Percentiles rank a stretch among this genome's conserved stretches.
These are phyloP conservation scores for Ceratobasidium sp. DNA, from an alignment of 1,284 basidiomycete species.

Conservation along the genomic window DNA sequence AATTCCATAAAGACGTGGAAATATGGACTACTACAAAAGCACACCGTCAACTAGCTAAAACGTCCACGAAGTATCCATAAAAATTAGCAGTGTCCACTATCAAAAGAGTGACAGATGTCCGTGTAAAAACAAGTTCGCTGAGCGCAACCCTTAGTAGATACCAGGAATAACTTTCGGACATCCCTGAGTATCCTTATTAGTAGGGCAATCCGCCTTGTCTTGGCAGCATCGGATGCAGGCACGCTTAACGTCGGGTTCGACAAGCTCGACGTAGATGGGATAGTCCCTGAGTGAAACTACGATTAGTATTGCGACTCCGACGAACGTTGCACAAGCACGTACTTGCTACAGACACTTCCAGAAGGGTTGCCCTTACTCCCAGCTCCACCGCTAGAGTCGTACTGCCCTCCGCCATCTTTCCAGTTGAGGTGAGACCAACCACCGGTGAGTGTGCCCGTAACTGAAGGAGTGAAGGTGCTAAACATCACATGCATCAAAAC, in stretches of 20 bases:
- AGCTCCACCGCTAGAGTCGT: constrained; percentile 18
- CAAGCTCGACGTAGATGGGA: constrained; percentile 53
- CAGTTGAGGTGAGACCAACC: constrained; percentile 46
- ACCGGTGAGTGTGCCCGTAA: constrained; percentile 37
- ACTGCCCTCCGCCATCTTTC: constrained; percentile 49
- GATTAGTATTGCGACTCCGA: neutral
- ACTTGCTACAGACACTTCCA: constrained; percentile 51
- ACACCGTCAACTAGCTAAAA: too few relatives aligned
- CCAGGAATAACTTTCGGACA: constrained; percentile 50
- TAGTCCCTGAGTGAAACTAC: constrained; percentile 44
- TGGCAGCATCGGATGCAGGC: constrained; percentile 56
- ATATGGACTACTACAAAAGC: too few relatives aligned
- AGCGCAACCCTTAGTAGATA: constrained; percentile 35
- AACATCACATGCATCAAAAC: too few relatives aligned
- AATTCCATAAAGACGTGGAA: too few relatives aligned
- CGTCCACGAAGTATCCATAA: too few relatives aligned
- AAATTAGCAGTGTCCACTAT: too few relatives aligned
- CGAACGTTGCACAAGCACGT: neutral
- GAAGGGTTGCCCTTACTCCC: constrained; percentile 53
- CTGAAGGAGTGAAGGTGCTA: too few relatives aligned
- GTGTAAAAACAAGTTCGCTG: neutral
- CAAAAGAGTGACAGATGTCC: too few relatives aligned
- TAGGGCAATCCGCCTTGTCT: constrained; percentile 49
- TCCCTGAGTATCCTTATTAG: constrained; percentile 47
- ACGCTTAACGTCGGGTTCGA: constrained; percentile 52